Conservation (phyloP, 495 filamentous ascomycete species). For the Penicillium steckii region DNA sequence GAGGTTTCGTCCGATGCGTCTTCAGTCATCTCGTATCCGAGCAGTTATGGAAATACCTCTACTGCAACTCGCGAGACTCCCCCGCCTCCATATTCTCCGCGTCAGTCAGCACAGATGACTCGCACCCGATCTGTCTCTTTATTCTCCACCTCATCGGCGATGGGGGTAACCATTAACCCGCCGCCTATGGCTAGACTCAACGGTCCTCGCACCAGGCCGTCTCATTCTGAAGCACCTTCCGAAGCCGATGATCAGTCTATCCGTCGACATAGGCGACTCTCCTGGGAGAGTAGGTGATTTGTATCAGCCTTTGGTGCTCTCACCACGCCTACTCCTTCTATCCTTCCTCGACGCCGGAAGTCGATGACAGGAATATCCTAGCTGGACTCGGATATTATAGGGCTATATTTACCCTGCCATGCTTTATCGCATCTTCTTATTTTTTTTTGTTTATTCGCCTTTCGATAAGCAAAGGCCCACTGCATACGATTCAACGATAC, state of each 20-base stretch:
- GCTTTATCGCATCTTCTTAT: conserved; percentile 1
- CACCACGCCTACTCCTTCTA: not conserved
- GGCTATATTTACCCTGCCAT: not conserved
- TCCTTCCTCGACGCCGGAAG: not conserved
- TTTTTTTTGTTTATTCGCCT: not conserved
- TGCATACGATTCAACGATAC: conserved; percentile 23
- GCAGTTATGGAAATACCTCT: conserved; percentile 49
- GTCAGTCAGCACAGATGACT: conserved; percentile 24
- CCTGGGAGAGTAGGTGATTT: conserved; percentile 35
- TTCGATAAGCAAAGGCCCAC: not conserved
- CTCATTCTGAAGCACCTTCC: conserved; percentile 22
- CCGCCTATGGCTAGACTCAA: conserved; percentile 29
- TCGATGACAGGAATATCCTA: conserved; percentile 8
- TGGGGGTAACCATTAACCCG: conserved; percentile 21
- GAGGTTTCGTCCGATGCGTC: conserved; percentile 39
- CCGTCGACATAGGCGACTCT: conserved; percentile 27
- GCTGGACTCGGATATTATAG: conserved; percentile 15
- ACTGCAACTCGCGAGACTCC: conserved; percentile 48
- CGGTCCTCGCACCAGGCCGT: conserved; percentile 23
- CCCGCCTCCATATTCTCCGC: conserved; percentile 45
- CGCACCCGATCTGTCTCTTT: conserved; percentile 39
- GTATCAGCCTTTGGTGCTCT: not conserved
- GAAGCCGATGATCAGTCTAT: conserved; percentile 27
- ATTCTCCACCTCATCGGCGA: conserved; percentile 32
- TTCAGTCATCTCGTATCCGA: conserved; percentile 45